Conservation (phyloP, 2,329 filamentous ascomycete species). For the Thermomyces lanuginosus region DNA sequence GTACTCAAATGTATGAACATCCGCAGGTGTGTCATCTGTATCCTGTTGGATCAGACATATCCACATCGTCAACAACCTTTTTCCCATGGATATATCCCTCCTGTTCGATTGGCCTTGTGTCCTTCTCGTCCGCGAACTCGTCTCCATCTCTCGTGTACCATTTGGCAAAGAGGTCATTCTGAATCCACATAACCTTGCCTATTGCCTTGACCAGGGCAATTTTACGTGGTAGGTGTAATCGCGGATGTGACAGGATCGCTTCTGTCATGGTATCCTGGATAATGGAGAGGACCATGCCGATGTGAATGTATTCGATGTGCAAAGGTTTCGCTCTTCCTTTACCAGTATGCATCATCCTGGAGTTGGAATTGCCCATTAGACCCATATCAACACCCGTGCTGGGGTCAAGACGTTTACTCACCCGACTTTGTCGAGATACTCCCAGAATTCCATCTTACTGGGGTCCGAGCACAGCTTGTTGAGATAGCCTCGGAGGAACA, state of each 20-base stretch:
- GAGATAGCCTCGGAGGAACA: constrained; percentile 60
- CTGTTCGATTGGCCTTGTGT: constrained; percentile 36
- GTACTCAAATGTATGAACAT: no score
- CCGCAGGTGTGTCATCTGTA: no score
- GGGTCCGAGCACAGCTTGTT: constrained; percentile 60
- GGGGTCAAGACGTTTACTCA: constrained; percentile 21
- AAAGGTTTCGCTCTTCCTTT: constrained; percentile 54
- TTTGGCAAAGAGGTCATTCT: constrained; percentile 73
- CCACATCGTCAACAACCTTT: constrained; percentile 31
- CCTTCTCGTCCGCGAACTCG: constrained; percentile 36
- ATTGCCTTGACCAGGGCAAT: constrained; percentile 59
- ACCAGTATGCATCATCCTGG: constrained; percentile 63
- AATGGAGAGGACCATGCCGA: constrained; percentile 54
- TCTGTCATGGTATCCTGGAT: constrained; percentile 65
- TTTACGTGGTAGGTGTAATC: constrained; percentile 50
- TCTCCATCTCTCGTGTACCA: constrained; percentile 59
- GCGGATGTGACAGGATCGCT: constrained; percentile 55
- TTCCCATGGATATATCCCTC: constrained; percentile 51
- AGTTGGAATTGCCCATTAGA: neutral
- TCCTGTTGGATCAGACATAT: no score
- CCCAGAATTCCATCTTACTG: constrained; percentile 62
- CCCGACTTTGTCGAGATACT: constrained; percentile 71
- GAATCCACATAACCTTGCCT: constrained; percentile 72
- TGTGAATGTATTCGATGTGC: constrained; percentile 67
- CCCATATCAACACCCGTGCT: neutral